A percentile compares a stretch with the other conserved stretches of the same genome.
phyloP scores from a whole-genome alignment of 306 rosid species.

The Begonia fuchsioides region DNA sequence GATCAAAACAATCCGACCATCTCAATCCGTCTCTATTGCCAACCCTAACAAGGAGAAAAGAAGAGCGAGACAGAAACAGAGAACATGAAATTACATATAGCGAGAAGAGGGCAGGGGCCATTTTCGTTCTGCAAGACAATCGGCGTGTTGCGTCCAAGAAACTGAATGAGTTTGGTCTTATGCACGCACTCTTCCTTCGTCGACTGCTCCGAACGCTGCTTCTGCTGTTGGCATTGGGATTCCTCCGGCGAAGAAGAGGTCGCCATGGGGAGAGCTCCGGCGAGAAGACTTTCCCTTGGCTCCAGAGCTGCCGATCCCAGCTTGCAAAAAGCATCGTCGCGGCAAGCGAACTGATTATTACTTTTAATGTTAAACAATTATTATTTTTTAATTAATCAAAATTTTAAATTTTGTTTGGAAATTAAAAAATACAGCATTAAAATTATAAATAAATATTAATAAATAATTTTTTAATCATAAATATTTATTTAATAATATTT shows the following conservation, averaged over 20 bases:
- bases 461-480: too few species aligned
- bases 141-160: conserved; percentile 82
- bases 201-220: not conserved
- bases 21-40: conserved; percentile 2
- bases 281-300: too few species aligned
- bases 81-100: conserved; percentile 61
- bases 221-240: conserved; percentile 11
- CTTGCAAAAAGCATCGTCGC: too few species aligned
- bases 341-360: too few species aligned
- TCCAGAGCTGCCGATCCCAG: too few species aligned
- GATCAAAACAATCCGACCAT: too few species aligned
- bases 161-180: conserved; percentile 77
- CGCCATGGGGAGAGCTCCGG: conserved; percentile 26
- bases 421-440: too few species aligned
- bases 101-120: conserved; percentile 99
- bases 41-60: conserved; percentile 9
- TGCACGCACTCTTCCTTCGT: conserved; percentile 39
- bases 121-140: conserved; percentile 93
- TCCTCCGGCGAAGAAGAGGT: conserved; percentile 27
- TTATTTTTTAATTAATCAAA: too few species aligned
- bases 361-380: too few species aligned
- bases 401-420: too few species aligned
- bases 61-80: conserved; percentile 5
- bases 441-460: too few species aligned
- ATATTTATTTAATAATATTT: too few species aligned